Conservation (phyloP, 352 stramenopile genomes). For the Pythium myriotylum region DNA sequence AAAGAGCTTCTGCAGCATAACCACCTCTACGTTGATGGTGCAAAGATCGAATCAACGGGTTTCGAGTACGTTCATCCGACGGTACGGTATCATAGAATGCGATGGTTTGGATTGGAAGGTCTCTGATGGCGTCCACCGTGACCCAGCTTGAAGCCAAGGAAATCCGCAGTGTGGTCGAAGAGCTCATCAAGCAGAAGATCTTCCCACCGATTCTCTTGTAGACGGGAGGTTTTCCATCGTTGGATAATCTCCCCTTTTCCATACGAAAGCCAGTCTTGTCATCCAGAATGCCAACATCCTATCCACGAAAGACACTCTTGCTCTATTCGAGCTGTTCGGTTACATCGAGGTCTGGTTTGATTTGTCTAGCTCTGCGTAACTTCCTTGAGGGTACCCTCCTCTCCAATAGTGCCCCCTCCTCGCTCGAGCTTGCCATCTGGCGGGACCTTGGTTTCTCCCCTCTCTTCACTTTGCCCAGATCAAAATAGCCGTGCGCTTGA, state of each 20-base stretch:
- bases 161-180: conserved; percentile 61
- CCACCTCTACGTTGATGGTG: conserved; percentile 75
- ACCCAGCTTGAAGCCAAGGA: conserved; percentile 57
- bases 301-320: too few relatives aligned
- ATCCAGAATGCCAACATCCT: not conserved
- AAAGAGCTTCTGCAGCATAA: conserved; percentile 87
- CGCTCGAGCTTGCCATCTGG: conserved; percentile 8
- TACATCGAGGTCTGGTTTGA: too few relatives aligned
- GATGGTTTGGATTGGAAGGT: not conserved
- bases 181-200: conserved; percentile 80
- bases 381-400: not conserved
- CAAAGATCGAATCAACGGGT: conserved; percentile 76
- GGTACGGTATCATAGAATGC: conserved; percentile 31
- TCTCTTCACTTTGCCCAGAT: conserved; percentile 14
- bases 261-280: too few relatives aligned
- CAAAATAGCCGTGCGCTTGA: conserved; percentile 5
- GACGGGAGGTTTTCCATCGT: conserved; percentile 5
- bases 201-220: conserved; percentile 74
- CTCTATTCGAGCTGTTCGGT: too few relatives aligned
- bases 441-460: conserved; percentile 12
- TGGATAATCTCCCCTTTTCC: not conserved
- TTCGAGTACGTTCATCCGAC: conserved; percentile 77
- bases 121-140: not conserved
- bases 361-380: not conserved
- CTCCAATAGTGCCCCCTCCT: not conserved